Percentiles rank a stretch among this genome's conserved stretches.
phyloP scores from a whole-genome alignment of 768 basidiomycete genomes.

The Scleroderma bovista region DNA sequence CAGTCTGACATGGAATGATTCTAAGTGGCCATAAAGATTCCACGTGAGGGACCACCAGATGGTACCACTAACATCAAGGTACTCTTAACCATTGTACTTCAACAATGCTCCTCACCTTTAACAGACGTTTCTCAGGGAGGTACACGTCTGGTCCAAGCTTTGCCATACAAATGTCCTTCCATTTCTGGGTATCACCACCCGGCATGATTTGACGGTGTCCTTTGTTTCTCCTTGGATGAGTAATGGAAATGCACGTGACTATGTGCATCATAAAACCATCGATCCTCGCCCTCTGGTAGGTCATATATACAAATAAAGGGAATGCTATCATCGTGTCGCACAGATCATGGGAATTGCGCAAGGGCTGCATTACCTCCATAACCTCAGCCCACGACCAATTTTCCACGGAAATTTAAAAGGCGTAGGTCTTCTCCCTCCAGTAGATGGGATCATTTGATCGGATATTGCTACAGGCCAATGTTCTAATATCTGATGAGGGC shows the following conservation, averaged over 20 bases:
- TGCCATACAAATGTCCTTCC: constrained; percentile 14
- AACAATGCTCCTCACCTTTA: not conserved
- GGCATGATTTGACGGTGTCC: not conserved
- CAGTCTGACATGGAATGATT: no score
- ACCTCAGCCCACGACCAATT: not conserved
- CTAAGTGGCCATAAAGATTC: not conserved
- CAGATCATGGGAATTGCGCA: not conserved
- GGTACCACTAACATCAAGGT: not conserved
- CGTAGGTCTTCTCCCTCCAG: not conserved
- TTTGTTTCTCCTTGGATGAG: not conserved
- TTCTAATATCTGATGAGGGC: not conserved
- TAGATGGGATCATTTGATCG: not conserved
- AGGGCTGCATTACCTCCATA: not conserved
- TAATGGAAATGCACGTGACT: not conserved
- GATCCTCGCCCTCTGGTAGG: not conserved
- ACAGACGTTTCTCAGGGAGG: not conserved
- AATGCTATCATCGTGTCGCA: no score
- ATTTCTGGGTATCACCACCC: constrained; percentile 6
- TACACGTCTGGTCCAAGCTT: constrained; percentile 7
- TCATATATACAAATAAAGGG: no score
- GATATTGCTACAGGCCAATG: not conserved
- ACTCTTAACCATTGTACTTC: not conserved
- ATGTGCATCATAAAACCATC: not conserved
- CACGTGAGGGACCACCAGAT: no score
- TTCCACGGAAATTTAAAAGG: not conserved